phyloP scores from a whole-genome alignment of 345 rosid genomes.

The Streptanthus diversifolius region DNA sequence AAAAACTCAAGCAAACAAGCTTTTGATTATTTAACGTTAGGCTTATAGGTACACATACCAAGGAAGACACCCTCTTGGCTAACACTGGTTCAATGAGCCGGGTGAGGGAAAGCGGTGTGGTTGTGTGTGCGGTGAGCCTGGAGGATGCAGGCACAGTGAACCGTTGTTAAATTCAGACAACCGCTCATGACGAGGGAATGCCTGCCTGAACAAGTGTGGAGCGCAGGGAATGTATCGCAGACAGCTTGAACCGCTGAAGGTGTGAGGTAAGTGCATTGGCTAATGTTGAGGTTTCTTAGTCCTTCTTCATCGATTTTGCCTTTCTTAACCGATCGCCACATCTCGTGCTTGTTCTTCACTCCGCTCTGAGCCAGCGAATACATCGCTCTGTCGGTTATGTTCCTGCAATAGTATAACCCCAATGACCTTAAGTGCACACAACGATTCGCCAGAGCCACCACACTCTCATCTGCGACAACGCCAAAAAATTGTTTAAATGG shows the following conservation, averaged over 20 bases:
- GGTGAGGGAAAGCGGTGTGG: conserved; percentile 19
- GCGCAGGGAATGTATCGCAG: conserved; percentile 88
- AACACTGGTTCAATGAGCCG: conserved; percentile 22
- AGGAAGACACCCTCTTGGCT: conserved; percentile 7
- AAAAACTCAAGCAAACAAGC: conserved; percentile 1
- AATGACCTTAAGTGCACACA: conserved; percentile 81
- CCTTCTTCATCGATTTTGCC: conserved; percentile 60
- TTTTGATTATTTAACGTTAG: conserved; percentile 4
- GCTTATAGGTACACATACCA: conserved; percentile 13
- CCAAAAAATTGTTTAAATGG: background rate
- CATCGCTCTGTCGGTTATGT: conserved; percentile 85
- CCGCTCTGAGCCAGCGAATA: conserved; percentile 73
- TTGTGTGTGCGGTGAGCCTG: conserved; percentile 56
- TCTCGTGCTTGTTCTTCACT: conserved; percentile 55
- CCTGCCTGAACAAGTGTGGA: conserved; percentile 90
- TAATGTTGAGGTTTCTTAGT: conserved; percentile 77
- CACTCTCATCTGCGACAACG: conserved; percentile 64
- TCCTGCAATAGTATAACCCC: conserved; percentile 78
- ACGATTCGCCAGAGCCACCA: conserved; percentile 73
- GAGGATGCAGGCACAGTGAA: conserved; percentile 81
- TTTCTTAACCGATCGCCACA: conserved; percentile 51
- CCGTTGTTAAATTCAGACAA: conserved; percentile 74
- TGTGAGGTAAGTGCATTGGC: conserved; percentile 95
- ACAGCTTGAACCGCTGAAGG: conserved; percentile 93
- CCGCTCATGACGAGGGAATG: conserved; percentile 98